Evolutionary conservation across 345 rosid genomes (phyloP).

Genomic region (Gossypium anomalum): DNA sequence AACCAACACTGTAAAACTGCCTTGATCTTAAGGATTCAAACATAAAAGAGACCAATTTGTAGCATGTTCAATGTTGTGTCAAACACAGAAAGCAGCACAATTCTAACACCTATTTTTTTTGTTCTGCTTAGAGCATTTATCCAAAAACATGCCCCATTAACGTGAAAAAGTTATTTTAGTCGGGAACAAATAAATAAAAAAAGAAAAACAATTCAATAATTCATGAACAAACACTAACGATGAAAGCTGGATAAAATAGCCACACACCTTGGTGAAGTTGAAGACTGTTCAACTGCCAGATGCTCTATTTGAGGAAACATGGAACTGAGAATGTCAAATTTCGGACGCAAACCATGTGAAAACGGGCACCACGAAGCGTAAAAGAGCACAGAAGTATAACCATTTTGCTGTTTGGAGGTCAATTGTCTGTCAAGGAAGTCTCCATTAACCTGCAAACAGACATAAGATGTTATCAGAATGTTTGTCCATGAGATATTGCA

Average conservation of each 20-base stretch:
- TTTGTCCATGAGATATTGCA: not conserved
- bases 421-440: constrained; percentile 53
- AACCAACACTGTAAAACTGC: not conserved
- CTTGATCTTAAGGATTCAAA: not conserved
- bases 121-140: not conserved
- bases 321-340: constrained; percentile 49
- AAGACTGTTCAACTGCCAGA: constrained; percentile 61
- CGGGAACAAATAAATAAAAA: not conserved
- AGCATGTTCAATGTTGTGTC: not conserved
- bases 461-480: constrained; percentile 16
- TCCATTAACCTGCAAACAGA: constrained; percentile 56
- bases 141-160: not conserved
- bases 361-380: constrained; percentile 90
- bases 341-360: constrained; percentile 39
- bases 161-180: constrained; percentile 10
- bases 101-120: not conserved
- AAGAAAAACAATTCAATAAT: not conserved
- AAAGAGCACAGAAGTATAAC: constrained; percentile 56
- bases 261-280: constrained; percentile 63
- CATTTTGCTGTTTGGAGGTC: constrained; percentile 36
- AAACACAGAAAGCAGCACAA: not conserved
- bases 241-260: constrained; percentile 12
- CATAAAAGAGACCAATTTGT: not conserved
- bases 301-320: constrained; percentile 89
- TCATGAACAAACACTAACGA: not conserved